These are phyloP conservation scores for Fusarium annulatum DNA, from an alignment of 2,329 filamentous ascomycete species.

Conservation along the genomic window DNA sequence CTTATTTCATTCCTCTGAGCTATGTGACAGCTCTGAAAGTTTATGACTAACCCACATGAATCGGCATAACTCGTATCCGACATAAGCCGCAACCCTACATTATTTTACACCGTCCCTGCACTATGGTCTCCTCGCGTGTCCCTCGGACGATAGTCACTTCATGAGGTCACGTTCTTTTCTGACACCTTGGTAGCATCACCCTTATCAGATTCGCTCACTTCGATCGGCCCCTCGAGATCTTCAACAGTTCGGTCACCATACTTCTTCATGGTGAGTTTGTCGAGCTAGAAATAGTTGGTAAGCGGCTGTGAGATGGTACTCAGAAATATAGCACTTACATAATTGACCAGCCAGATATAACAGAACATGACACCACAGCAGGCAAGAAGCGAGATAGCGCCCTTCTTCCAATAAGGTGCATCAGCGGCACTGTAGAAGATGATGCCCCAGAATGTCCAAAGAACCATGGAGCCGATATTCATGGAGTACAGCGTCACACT, in stretches of 20 bases:
- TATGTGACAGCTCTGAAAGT: neutral
- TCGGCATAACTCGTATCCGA: fast-evolving
- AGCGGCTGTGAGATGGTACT: neutral
- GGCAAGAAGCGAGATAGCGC: slow-evolving; percentile 41
- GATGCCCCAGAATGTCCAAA: slow-evolving; percentile 60
- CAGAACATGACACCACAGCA: slow-evolving; percentile 30
- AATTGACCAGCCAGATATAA: slow-evolving; percentile 33
- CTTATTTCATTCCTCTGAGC: neutral
- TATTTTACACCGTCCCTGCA: fast-evolving
- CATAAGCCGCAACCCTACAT: neutral
- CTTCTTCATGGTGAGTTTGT: slow-evolving; percentile 9
- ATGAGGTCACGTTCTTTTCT: neutral
- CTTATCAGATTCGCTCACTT: neutral
- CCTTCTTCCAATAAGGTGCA: slow-evolving; percentile 54
- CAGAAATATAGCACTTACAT: neutral
- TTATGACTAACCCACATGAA: neutral
- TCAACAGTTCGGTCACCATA: neutral
- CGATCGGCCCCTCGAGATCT: neutral
- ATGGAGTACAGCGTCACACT: slow-evolving; percentile 55
- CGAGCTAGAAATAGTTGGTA: neutral
- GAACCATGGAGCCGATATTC: slow-evolving; percentile 52
- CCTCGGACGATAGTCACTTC: neutral
- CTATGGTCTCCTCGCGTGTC: too few species aligned
- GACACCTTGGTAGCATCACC: neutral
- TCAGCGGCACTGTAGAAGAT: slow-evolving; percentile 55